A percentile compares a stretch with the other conserved stretches of the same genome.
Conservation (phyloP, 495 filamentous ascomycete genomes). For the Aspergillus coremiiformis region DNA sequence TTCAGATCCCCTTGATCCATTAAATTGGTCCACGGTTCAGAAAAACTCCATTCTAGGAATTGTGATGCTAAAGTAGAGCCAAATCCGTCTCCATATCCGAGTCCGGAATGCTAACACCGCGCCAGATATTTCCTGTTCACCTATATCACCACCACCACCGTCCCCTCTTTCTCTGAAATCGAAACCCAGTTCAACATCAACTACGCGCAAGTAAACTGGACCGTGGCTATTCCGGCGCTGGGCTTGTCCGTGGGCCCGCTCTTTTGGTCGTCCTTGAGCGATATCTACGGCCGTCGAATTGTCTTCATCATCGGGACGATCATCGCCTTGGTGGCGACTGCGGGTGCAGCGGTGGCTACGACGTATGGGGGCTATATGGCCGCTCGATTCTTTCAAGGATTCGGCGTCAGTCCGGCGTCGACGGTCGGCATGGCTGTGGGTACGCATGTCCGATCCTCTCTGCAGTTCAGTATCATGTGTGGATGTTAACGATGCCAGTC, state of each 20-base stretch:
- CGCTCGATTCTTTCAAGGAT: slow-evolving; percentile 54
- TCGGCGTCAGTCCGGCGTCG: slow-evolving; percentile 50
- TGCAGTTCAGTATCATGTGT: background rate
- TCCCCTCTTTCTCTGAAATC: slow-evolving; percentile 49
- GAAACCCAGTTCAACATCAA: slow-evolving; percentile 42
- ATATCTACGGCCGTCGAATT: slow-evolving; percentile 50
- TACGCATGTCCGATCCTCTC: slow-evolving; percentile 13
- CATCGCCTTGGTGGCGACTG: slow-evolving; percentile 46
- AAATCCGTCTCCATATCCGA: background rate
- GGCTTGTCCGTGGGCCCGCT: slow-evolving; percentile 52
- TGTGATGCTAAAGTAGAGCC: slow-evolving; percentile 49
- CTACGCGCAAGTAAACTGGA: slow-evolving; percentile 55
- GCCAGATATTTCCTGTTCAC: slow-evolving; percentile 57
- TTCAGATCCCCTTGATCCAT: slow-evolving; percentile 48
- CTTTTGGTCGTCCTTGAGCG: slow-evolving; percentile 50
- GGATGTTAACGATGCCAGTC: slow-evolving; percentile 13
- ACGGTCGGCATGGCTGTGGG: slow-evolving; percentile 55
- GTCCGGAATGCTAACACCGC: slow-evolving; percentile 1
- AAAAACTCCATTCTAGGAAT: slow-evolving; percentile 48
- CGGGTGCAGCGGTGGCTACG: slow-evolving; percentile 43
- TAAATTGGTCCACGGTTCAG: slow-evolving; percentile 47
- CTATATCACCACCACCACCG: slow-evolving; percentile 55
- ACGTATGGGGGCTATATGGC: slow-evolving; percentile 49
- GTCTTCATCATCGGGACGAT: slow-evolving; percentile 49
- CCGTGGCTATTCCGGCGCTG: slow-evolving; percentile 53